phyloP scores from a whole-genome alignment of 148 eudicot species.

The Cornus controversa region DNA sequence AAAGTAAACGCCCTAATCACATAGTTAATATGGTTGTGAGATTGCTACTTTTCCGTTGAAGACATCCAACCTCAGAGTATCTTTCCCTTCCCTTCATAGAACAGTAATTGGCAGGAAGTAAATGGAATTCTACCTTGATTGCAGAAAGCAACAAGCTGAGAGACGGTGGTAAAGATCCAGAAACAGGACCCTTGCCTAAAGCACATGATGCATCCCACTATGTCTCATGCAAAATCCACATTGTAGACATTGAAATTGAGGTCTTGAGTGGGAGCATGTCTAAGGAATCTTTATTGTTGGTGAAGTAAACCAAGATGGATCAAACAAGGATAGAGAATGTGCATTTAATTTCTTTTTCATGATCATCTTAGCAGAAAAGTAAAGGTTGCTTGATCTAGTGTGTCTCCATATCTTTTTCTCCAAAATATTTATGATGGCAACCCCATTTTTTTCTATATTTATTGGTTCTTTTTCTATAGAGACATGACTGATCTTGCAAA shows the following conservation, averaged over 20 bases:
- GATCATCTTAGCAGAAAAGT: neutral
- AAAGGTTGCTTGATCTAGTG: neutral
- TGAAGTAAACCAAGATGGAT: neutral
- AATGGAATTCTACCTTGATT: neutral
- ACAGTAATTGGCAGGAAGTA: neutral
- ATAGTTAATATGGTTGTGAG: neutral
- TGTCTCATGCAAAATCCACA: neutral
- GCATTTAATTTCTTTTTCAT: neutral
- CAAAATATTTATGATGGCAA: neutral
- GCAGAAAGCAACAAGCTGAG: neutral
- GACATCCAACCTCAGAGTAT: neutral
- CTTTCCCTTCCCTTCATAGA: neutral
- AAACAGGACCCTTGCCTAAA: neutral
- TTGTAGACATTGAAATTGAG: neutral
- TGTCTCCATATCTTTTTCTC: neutral
- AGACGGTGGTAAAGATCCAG: neutral
- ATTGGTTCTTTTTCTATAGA: neutral
- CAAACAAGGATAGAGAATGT: neutral
- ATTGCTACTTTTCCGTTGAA: neutral
- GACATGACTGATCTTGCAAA: conserved; percentile 2
- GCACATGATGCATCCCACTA: neutral
- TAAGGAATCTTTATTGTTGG: neutral
- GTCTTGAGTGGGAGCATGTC: neutral
- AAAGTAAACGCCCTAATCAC: neutral
- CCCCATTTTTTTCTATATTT: neutral